Base-by-base conservation (phyloP, 2,329 filamentous ascomycete species). In the Botrytis elliptica region DNA sequence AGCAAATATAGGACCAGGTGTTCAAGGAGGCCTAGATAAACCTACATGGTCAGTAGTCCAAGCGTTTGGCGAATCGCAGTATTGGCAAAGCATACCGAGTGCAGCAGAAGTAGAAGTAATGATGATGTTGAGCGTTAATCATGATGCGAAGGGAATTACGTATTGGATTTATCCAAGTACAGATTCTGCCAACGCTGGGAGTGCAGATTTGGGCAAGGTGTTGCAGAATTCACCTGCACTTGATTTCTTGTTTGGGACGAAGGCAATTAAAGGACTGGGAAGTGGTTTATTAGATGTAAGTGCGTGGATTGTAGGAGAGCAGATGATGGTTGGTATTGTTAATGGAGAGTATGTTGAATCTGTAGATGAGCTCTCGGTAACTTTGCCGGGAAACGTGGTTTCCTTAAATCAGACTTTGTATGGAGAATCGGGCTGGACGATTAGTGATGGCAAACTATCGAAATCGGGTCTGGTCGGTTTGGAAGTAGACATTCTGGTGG, bases 1-100 rank as follows among this genome's bases (percentile, higher is more conserved):
- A 73, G 76, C 75, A 0, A 84, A 84, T 79, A 76, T 86, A 6
- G 66, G 66, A 57, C 36, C 66, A 5, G 79, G 80, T 33, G 76
- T 77, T 4, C 77, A 77, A 52, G 76, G 77, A 6, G 71, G 71
- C 16, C 36, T 73, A 16, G 71, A 29, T 2, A 87, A 87, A 77
- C 81, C 83, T 0, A 81, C 85, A 29, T 88, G 86, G 86, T 83
- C 83, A 38, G 85, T 85, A 3, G 82, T 85, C 6, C 86, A 87
- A 78, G 85, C 83, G 0, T 88, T 88, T 77, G 85, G 82, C 5
- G 83, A 84, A 42, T 81, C 83, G 70, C 81, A 71, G 20, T 73
- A 82, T 6, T 88, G 86, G 86, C 74, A 76, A 14, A 78, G 85
- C 7, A 83, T 83, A 70, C 86, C 86, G 7, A 86, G 83, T 4